Conservation (phyloP, 148 eudicot genomes). For the Silene conica region DNA sequence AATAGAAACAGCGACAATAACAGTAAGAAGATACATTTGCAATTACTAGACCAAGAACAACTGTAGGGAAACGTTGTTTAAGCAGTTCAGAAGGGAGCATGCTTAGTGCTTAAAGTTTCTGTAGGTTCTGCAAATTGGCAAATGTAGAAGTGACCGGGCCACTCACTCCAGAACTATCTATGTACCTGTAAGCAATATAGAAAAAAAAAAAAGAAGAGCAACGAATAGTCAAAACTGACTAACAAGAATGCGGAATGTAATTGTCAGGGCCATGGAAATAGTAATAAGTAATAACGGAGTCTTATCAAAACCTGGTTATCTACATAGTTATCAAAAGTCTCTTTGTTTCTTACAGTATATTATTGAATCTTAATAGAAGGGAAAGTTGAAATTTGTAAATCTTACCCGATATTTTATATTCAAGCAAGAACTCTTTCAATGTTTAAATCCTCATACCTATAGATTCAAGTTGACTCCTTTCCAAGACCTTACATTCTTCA, state of each 20-base stretch:
- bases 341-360: neutral
- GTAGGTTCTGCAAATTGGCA: constrained; percentile 46
- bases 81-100: constrained; percentile 1
- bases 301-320: neutral
- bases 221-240: too few relatives aligned
- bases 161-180: constrained; percentile 69
- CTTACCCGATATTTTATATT: neutral
- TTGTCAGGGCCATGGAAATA: too few relatives aligned
- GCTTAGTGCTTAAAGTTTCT: constrained; percentile 41
- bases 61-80: neutral
- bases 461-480: constrained; percentile 11
- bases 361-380: neutral
- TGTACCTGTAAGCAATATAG: constrained; percentile 40
- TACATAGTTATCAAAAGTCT: neutral
- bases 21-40: neutral
- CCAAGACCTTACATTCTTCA: neutral
- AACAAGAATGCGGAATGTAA: too few relatives aligned
- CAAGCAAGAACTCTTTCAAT: neutral
- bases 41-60: neutral
- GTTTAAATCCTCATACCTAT: constrained; percentile 40
- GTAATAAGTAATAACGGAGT: too few relatives aligned
- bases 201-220: neutral
- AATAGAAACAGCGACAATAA: too few relatives aligned
- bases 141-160: constrained; percentile 63
- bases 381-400: neutral